Conservation (phyloP, 148 eudicot genomes). For the Pouteria glomerata region DNA sequence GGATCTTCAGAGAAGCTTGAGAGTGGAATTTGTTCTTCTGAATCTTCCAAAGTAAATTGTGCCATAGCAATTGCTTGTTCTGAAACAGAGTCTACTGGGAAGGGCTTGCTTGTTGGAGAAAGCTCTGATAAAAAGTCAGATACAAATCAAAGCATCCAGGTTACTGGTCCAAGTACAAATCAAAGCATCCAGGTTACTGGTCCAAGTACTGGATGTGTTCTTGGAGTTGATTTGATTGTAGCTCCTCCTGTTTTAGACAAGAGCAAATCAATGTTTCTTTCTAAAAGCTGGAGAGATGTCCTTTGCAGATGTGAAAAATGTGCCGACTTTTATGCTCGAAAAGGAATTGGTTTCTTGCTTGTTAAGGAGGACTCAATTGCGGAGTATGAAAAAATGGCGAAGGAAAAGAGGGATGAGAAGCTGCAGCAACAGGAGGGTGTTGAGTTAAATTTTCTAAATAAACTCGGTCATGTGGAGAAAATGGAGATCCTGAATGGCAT, state of each 20-base stretch:
- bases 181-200: constrained; percentile 32
- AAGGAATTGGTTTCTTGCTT: constrained; percentile 57
- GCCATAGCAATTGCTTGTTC: constrained; percentile 5
- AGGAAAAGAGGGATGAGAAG: constrained; percentile 81
- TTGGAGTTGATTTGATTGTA: constrained; percentile 50
- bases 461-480: constrained; percentile 82
- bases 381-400: constrained; percentile 81
- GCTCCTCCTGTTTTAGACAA: constrained; percentile 31
- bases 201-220: constrained; percentile 38
- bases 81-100: constrained; percentile 22
- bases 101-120: constrained; percentile 24
- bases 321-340: constrained; percentile 45
- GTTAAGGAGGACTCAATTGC: constrained; percentile 84
- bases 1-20: constrained; percentile 32
- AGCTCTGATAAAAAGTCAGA: constrained; percentile 15
- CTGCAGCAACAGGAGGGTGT: constrained; percentile 68
- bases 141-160: constrained; percentile 24
- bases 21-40: constrained; percentile 15
- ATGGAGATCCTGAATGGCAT: constrained; percentile 85
- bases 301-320: constrained; percentile 77
- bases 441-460: constrained; percentile 56
- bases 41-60: constrained; percentile 15
- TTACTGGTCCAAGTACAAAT: constrained; percentile 37
- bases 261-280: constrained; percentile 58
- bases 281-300: constrained; percentile 67